Evolutionary conservation across 2,329 filamentous ascomycete species (phyloP), one percentile per base, ranked within the genome.

Genomic region (Penicillium sp.): DNA sequence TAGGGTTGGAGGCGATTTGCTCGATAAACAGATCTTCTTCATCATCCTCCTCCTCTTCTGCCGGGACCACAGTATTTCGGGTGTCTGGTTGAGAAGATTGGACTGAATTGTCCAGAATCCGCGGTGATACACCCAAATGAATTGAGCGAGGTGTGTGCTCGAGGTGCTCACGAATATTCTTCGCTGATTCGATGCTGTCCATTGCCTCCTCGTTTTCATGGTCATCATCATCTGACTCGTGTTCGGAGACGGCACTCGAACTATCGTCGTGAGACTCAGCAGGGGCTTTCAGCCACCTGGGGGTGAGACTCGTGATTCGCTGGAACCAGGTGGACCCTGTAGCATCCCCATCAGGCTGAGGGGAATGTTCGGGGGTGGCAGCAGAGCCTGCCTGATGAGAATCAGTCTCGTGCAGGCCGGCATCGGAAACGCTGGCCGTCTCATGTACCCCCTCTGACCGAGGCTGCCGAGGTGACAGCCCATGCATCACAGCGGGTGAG

Each of bases 261-360:
- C 57, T 59, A 23, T 60, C 56, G 45, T 56, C 55, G 21, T 53
- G 53, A 31, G 53, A 54, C 42, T 54, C 53, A 5, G 45, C 43
- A 9, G 69, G 68, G n/a, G 67, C 66, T 63, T 65, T 70, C 46
- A 71, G 49, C 69, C 69, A 71, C 49, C 61, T 58, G 15, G 69
- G 68, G 2, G 68, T 71, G 29, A 71, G 56, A 55, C 60, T 69
- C 23, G 66, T 66, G 21, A 71, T 65, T 53, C 54, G 68, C 48
- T 66, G 63, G 46, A 73, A 72, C 73, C 70, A 75, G 52, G 71
- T 69, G 56, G 70, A 67, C 47, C 63, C 62, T 48, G 59, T 65
- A n/a, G 45, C 57, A 33, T 60, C 54, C 31, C 38, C 53, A 38
- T 49, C 56, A 18, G 52, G 45, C 18, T 52, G 57, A 23, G 44